A percentile compares a stretch with the other conserved stretches of the same genome.
These are phyloP conservation scores for Pseudocercospora eumusae DNA, from an alignment of 2,329 filamentous ascomycete species.

Conservation along the genomic window DNA sequence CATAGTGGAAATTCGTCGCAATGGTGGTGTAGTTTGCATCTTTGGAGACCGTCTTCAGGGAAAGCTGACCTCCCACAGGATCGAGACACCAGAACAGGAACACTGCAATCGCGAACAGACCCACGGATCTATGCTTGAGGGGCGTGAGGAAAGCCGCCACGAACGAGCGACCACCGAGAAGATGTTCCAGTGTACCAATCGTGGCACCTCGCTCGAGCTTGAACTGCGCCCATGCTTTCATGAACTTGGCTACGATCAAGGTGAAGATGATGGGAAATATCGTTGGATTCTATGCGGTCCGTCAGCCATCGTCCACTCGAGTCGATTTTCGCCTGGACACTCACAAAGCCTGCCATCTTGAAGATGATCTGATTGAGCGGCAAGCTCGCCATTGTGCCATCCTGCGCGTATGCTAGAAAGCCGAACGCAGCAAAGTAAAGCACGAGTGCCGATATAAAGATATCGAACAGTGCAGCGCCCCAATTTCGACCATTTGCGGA, in stretches of 20 bases:
- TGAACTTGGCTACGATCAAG: slow-evolving; percentile 13
- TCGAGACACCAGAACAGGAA: slow-evolving; percentile 12
- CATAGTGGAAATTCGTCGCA: slow-evolving; percentile 14
- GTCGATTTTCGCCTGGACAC: not conserved
- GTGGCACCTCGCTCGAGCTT: slow-evolving; percentile 17
- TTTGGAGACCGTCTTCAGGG: slow-evolving; percentile 14
- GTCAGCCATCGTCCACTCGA: not conserved
- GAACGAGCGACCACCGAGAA: slow-evolving; percentile 17
- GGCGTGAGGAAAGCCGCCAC: slow-evolving; percentile 8
- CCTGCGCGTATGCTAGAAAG: slow-evolving; percentile 1
- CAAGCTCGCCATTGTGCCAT: slow-evolving; percentile 7
- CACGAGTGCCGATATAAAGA: slow-evolving; percentile 2
- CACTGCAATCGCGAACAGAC: slow-evolving; percentile 8
- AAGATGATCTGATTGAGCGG: slow-evolving; percentile 7
- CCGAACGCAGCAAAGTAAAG: not conserved
- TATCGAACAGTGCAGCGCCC: slow-evolving; percentile 1
- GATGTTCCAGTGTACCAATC: slow-evolving; percentile 12
- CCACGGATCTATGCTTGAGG: slow-evolving; percentile 1
- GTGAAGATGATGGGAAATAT: slow-evolving; percentile 20
- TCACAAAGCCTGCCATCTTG: slow-evolving; percentile 5
- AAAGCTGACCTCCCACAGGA: slow-evolving; percentile 16
- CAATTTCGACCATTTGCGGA: slow-evolving; percentile 3
- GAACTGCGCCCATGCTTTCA: slow-evolving; percentile 10
- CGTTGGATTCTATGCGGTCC: slow-evolving; percentile 1
- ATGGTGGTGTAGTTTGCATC: slow-evolving; percentile 11